Percentiles rank a stretch among this genome's conserved stretches.
Evolutionary conservation across 78 protist species (phyloP).

Genomic region (Cavenderia fasciculata): DNA sequence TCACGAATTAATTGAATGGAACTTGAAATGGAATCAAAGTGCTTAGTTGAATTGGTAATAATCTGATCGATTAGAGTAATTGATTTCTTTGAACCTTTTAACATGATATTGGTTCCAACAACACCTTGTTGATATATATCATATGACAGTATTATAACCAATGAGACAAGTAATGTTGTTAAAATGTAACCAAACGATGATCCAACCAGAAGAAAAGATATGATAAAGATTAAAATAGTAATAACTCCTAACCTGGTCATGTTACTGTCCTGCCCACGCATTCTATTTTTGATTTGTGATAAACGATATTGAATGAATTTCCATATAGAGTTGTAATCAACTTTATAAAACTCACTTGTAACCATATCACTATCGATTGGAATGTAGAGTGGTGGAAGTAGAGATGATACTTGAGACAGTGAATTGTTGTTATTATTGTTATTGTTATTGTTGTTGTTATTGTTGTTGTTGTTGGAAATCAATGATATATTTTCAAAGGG

Average conservation of each 20-base stretch:
- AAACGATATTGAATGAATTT: background rate
- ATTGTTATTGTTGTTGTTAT: background rate
- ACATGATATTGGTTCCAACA: no score
- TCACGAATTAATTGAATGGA: slow-evolving; percentile 32
- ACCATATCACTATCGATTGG: background rate
- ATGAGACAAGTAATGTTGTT: background rate
- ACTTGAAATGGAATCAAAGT: background rate
- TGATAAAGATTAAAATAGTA: no score
- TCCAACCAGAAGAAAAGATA: no score
- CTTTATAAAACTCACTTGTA: background rate
- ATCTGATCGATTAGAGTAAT: background rate
- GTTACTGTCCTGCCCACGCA: background rate
- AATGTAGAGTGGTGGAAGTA: background rate
- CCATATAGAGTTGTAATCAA: background rate
- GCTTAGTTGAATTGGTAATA: background rate
- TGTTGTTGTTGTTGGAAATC: background rate
- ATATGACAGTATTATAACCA: background rate
- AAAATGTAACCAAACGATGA: no score
- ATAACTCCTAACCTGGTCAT: no score
- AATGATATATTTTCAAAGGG: slow-evolving; percentile 24
- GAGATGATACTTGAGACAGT: background rate
- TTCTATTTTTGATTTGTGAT: no score
- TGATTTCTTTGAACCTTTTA: background rate
- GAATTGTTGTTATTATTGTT: background rate
- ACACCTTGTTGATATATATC: no score